phyloP scores from a whole-genome alignment of 345 rosid species.

The Populus deltoides region DNA sequence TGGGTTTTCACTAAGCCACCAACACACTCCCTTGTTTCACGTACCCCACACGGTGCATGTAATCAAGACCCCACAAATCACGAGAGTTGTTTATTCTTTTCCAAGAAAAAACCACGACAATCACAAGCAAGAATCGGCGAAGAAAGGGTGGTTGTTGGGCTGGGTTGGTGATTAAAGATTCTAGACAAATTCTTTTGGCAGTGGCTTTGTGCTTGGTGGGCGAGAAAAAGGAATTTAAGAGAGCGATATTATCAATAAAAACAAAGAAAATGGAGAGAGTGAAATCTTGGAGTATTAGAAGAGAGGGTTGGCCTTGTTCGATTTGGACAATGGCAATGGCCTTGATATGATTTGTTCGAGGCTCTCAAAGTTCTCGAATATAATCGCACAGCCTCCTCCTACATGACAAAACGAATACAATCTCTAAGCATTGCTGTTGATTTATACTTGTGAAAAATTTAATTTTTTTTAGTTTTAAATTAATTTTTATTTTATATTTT shows the following conservation, averaged over 20 bases:
- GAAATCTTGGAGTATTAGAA: slow-evolving; percentile 1
- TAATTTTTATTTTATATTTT: too few relatives aligned
- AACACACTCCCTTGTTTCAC: slow-evolving; percentile 13
- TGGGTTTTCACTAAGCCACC: background rate
- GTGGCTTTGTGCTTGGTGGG: slow-evolving; percentile 16
- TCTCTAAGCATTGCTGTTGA: too few relatives aligned
- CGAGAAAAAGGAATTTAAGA: slow-evolving; percentile 7
- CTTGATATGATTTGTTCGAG: slow-evolving; percentile 26
- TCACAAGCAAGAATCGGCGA: slow-evolving; percentile 3
- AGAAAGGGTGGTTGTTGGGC: background rate
- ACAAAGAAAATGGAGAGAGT: background rate
- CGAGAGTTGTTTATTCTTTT: slow-evolving; percentile 3
- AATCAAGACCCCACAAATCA: slow-evolving; percentile 11
- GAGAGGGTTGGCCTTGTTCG: slow-evolving; percentile 18
- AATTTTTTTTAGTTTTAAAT: too few relatives aligned
- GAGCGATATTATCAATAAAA: background rate
- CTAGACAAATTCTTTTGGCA: background rate
- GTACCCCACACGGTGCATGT: slow-evolving; percentile 35
- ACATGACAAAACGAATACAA: background rate
- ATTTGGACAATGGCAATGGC: slow-evolving; percentile 28
- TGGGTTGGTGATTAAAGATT: background rate
- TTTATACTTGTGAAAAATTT: too few relatives aligned
- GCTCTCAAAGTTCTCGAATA: slow-evolving; percentile 7
- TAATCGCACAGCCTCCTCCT: background rate
- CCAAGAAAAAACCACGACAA: background rate